Base-by-base conservation (phyloP, 768 basidiomycete species). In the Amanita brunnescens region DNA sequence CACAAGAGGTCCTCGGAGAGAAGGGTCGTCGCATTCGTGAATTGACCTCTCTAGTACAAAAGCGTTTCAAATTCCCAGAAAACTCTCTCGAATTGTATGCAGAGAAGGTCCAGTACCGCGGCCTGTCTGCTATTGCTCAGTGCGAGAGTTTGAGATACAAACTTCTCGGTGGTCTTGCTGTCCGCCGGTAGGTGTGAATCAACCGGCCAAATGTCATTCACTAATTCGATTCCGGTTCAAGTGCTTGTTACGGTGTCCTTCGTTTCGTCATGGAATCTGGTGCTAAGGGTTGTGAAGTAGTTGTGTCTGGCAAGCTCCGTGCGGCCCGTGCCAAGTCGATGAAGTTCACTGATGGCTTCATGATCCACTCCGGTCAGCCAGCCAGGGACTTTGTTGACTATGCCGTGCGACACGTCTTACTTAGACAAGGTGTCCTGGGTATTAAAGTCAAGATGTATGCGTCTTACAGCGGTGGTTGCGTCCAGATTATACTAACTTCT, bases 341-440 rank as follows among this genome's bases (percentile, higher is more conserved):
- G 96, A 99, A 99, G 74, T 98, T 99, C 77, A 97, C 94, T 66
- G 96, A 99, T 64, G 96, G 96, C 50, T 97, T 97, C 86, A 92
- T 92, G 90, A 90, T 92, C 64, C 90, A 92, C 79, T 96, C 95
- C 57, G 94, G 94, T 82, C 96, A 99, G 75, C 96, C 96, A 59
- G 86, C 84, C 44, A 77, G 84, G 49, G 96, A 99, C 68, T 99
- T 94, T 62, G 93, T 99, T 56, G 95, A 98, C 75, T 80, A 91
- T 61, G 96, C 96, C 54, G 94, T 97, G 62, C 83, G 96, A 60
- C 96, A 99, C 77, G 96, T 98, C 62, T 81, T 98, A 62, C 83
- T 99, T 58, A 87, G 90, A 61, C 96, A 99, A 70, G 96, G 96
- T 83, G 96, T 99, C 46, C 81, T 99, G 56, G 96, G 96, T 65